Conservation (phyloP, 2,329 filamentous ascomycete species). For the Xylariaceae sp. region DNA sequence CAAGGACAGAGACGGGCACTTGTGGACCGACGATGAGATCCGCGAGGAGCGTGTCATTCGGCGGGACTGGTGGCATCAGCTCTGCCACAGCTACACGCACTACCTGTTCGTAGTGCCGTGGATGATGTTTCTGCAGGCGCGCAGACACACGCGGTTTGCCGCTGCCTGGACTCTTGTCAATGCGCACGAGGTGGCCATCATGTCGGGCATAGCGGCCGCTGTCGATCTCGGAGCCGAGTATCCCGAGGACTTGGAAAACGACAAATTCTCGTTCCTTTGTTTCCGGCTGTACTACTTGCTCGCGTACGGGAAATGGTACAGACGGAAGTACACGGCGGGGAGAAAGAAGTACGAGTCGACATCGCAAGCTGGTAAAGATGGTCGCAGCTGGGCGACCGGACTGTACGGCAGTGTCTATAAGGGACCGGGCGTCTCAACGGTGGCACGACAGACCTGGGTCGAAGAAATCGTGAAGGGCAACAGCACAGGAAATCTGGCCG, state of each 20-base stretch:
- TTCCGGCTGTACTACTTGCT: slow-evolving; percentile 59
- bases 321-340: slow-evolving; percentile 29
- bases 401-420: slow-evolving; percentile 54
- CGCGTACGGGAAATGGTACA: slow-evolving; percentile 57
- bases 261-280: slow-evolving; percentile 53
- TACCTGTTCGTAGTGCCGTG: slow-evolving; percentile 57
- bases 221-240: slow-evolving; percentile 62
- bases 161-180: slow-evolving; percentile 63
- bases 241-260: slow-evolving; percentile 56
- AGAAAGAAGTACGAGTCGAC: slow-evolving; percentile 13
- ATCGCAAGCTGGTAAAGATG: slow-evolving; percentile 39
- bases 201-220: slow-evolving; percentile 62
- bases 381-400: slow-evolving; percentile 51
- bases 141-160: slow-evolving; percentile 54
- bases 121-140: slow-evolving; percentile 61
- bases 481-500: slow-evolving; percentile 33
- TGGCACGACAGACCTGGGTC: slow-evolving; percentile 48
- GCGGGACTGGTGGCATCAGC: slow-evolving; percentile 58
- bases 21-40: slow-evolving; percentile 52
- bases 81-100: slow-evolving; percentile 54
- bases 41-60: slow-evolving; percentile 49
- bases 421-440: slow-evolving; percentile 49
- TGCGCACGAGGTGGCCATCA: slow-evolving; percentile 61
- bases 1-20: slow-evolving; percentile 45
- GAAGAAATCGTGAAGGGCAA: slow-evolving; percentile 33